Base-by-base conservation (phyloP, 2,329 filamentous ascomycete species). In the Bretziella fagacearum region DNA sequence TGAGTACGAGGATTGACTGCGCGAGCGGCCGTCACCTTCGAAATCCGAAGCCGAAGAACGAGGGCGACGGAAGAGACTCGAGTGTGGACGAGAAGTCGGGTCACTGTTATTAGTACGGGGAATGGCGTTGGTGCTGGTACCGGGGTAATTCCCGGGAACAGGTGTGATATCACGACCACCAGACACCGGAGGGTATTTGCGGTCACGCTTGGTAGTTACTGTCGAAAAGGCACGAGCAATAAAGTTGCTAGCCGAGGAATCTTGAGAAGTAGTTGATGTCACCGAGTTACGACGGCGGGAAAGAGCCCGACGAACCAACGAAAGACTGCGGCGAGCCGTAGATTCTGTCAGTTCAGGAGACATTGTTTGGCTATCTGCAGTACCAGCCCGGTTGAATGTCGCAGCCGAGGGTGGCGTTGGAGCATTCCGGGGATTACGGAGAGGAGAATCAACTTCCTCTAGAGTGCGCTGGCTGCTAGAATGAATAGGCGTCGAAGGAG, bases 381-480 rank as follows among this genome's bases (percentile, higher is more conserved):
- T 25, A 7, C 23, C 26, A 30, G 35, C 6, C n/a, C 17, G 20
- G 17, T 36, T 33, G 15, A 26, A 11, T 18, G 41, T 40, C 6
- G 42, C 15, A 26, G 60, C 54, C 6, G 51, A 53, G 11, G 71
- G 70, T 5, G 69, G 72, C 52, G 67, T 62, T 17, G 74, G 74
- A 4, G 74, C 73, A n/a, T 64, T 65, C 40, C 74, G 68, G 11
- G 75, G 75, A 53, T 80, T 79, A 47, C 73, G 65, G 27, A 79
- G 62, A 6, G 75, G 75, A 11, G 74, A 79, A 54, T 79, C 73
- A 18, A 76, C 65, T 45, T 74, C 68, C 29, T 72, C 65, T 53
- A 71, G 62, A 0, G 65, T 63, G 22, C 73, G 78, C 8, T 64
- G 59, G 6, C 70, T 60, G 11, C 11, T 55, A 54, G 7, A 59